These are phyloP conservation scores for Sambucus nigra DNA, from an alignment of 129 eudicot species.

Conservation along the genomic window DNA sequence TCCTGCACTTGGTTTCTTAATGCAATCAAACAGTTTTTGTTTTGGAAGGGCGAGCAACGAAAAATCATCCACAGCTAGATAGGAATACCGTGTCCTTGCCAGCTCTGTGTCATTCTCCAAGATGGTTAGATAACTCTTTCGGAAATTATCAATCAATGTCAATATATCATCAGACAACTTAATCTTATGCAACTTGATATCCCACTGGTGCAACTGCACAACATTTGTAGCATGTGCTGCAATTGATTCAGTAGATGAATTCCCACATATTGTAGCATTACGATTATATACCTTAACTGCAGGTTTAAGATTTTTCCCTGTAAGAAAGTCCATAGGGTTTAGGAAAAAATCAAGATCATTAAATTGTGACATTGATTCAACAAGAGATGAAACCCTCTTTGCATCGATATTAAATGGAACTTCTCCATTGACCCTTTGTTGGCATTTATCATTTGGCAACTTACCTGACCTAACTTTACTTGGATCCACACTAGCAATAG, in stretches of 20 bases:
- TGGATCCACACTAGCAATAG: slow-evolving; percentile 8
- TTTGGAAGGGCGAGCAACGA: slow-evolving; percentile 20
- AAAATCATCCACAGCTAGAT: slow-evolving; percentile 14
- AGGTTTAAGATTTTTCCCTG: slow-evolving; percentile 17
- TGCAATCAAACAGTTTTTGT: slow-evolving; percentile 16
- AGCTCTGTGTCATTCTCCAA: slow-evolving; percentile 19
- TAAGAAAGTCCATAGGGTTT: slow-evolving; percentile 39
- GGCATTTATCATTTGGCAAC: slow-evolving; percentile 24
- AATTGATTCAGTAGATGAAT: slow-evolving; percentile 18
- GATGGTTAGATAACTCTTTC: slow-evolving; percentile 20
- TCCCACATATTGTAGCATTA: slow-evolving; percentile 20
- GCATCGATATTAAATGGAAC: slow-evolving; percentile 11
- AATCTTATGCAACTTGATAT: slow-evolving; percentile 40
- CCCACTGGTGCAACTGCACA: slow-evolving; percentile 31
- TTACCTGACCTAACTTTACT: slow-evolving; percentile 23
- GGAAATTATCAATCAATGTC: slow-evolving; percentile 18
- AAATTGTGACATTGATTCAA: slow-evolving; percentile 38
- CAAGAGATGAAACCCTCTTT: slow-evolving; percentile 22
- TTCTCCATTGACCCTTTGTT: slow-evolving; percentile 31
- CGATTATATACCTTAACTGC: slow-evolving; percentile 19
- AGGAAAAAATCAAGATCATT: slow-evolving; percentile 66
- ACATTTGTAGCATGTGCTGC: slow-evolving; percentile 20
- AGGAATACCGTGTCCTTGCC: slow-evolving; percentile 6
- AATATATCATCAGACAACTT: slow-evolving; percentile 30
- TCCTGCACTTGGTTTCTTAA: slow-evolving; percentile 7